phyloP scores from a whole-genome alignment of 164 flowering plant species.

The Chloranthus sessilifolius region DNA sequence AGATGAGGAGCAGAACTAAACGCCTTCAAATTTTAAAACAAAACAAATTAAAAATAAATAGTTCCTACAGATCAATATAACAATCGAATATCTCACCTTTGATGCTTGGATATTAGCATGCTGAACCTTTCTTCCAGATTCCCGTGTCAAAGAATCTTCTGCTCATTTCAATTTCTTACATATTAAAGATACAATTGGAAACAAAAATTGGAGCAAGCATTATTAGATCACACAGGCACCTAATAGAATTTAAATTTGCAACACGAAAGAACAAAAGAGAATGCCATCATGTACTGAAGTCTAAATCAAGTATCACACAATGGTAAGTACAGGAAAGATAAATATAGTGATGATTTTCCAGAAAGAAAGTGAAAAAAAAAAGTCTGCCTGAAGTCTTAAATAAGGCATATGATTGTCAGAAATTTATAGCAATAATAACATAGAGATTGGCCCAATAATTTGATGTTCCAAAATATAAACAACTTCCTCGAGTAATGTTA shows the following conservation, averaged over 20 bases:
- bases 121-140: slow-evolving; percentile 88
- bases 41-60: neutral
- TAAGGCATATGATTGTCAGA: no score
- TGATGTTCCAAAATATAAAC: neutral
- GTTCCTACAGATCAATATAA: no score
- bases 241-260: neutral
- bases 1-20: no score
- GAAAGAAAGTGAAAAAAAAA: neutral
- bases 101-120: slow-evolving; percentile 92
- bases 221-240: neutral
- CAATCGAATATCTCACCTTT: slow-evolving; percentile 42
- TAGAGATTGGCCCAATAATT: neutral
- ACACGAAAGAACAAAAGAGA: neutral
- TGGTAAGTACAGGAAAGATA: neutral
- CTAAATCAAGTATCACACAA: no score
- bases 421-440: neutral
- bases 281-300: no score
- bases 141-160: slow-evolving; percentile 89
- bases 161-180: slow-evolving; percentile 24
- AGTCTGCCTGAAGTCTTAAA: neutral
- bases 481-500: no score
- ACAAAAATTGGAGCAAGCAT: neutral
- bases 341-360: no score
- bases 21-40: no score
- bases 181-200: slow-evolving; percentile 1